Evolutionary conservation across 768 basidiomycete genomes (phyloP), one percentile per base, ranked within the genome.

Genomic region (Termitomyces eurrhizus): DNA sequence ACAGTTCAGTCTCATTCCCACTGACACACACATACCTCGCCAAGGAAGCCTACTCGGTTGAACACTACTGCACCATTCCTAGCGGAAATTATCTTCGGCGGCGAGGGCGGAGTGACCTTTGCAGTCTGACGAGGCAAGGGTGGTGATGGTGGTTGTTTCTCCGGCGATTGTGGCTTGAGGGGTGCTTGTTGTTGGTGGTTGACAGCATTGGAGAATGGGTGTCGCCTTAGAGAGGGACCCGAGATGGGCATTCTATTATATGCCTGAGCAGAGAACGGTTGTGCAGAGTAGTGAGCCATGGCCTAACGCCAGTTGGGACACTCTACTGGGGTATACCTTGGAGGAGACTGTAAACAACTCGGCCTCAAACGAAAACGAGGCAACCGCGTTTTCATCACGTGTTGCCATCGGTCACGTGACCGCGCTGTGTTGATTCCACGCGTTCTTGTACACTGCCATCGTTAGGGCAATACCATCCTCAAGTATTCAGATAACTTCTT

Each of bases 101-200:
- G 92, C 0, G 90, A 90, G 0, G 92, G 92, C 0, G 92, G 92
- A 0, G 85, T 80, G 1, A 88, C 87, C 74, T 92, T 93, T 67
- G 81, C 88, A 72, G 91, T 93, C 78, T 93, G 91, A 58, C 90
- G 81, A 39, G 88, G 87, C 16, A 93, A 71, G 9, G 91, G 92
- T 1, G 90, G 88, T 7, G 85, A 86, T 1, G 73, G 53, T 1
- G 82, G 77, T 5, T 65, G 62, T 49, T 75, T 70, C 63, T 76
- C 73, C 4, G 71, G 65, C 24, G 64, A 69, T 35, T 65, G 75
- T 29, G 60, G 68, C 55, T 75, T 72, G 49, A 67, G 60, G 57
- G 52, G 46, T 55, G 37, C n/a, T 36, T 49, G 52, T 33, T 68
- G 54, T 49, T 60, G 62, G 66, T 74, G 69, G 66, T 72, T 73